Base-by-base conservation (phyloP, 2,329 filamentous ascomycete species). In the Phoma herbarum region DNA sequence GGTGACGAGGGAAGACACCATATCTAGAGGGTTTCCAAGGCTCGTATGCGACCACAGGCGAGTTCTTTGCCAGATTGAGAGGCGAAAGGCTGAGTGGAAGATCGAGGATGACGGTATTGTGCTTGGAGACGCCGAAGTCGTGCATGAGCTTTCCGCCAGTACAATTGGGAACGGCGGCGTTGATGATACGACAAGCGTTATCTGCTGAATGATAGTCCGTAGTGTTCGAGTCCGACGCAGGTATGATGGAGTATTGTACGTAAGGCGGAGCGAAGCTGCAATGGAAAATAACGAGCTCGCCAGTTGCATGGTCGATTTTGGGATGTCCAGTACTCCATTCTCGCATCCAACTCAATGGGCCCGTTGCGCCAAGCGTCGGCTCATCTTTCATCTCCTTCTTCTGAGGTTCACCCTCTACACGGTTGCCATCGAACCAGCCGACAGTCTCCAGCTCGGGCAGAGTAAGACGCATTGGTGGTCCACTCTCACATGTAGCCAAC, bases 321-420 rank as follows among this genome's bases (percentile, higher is more conserved):
- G 89, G 89, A 71, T 90, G 87, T 20, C 86, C 86, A 1, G 88
- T 91, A 0, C 88, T 89, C 88, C 87, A 90, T 71, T 90, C 88
- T 62, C 83, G 85, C 84, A 90, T 87, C 68, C 86, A 90, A 35
- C 82, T 82, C 23, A 87, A 69, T 2, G 84, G 61, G 0, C 86
- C 85, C 1, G 79, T 70, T 8, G 85, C 86, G 4, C 86, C 86
- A 63, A 89, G 85, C 3, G 60, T 52, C 18, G 57, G 54, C 8
- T 49, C 39, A 9, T 56, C 26, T 25, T 57, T 44, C 18, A 59
- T 46, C 26, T 16, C 0, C 75, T 63, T 22, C 4, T 47, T 23
- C 41, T 74, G 59, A 50, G 80, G 35, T 79, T 88, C 76, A 16
- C 80, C 80, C 57, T 90, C 86, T 18, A 84, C 84, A 16, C 65